Conservation (phyloP, 306 rosid species). For the Pterocarpus santalinus region DNA sequence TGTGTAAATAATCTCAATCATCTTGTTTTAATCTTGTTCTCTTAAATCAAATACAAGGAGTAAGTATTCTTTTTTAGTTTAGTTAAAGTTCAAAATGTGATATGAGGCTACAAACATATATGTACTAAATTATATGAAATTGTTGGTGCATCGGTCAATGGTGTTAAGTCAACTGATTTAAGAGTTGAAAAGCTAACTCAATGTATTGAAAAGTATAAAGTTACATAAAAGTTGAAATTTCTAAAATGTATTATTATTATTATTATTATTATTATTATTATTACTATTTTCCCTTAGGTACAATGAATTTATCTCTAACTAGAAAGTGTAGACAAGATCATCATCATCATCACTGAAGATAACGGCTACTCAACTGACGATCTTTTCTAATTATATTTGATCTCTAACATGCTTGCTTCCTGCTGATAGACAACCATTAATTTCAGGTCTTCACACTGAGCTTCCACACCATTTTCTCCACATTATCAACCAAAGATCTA, state of each 20-base stretch:
- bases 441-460: background rate
- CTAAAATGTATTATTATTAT: background rate
- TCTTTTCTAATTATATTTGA: background rate
- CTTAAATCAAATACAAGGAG: slow-evolving; percentile 25
- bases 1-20: slow-evolving; percentile 14
- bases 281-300: too few species aligned
- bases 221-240: background rate
- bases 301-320: too few species aligned
- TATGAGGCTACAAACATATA: too few species aligned
- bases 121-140: too few species aligned
- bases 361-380: background rate
- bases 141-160: too few species aligned
- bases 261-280: too few species aligned
- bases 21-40: slow-evolving; percentile 32
- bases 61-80: slow-evolving; percentile 11
- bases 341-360: background rate
- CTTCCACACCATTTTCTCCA: background rate
- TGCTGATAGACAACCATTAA: background rate
- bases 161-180: too few species aligned
- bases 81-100: background rate
- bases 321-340: background rate
- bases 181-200: too few species aligned
- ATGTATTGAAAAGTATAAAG: background rate
- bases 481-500: background rate
- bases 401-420: background rate